Evolutionary conservation across 805 yeast species (phyloP), one percentile per base, ranked within the genome.

Genomic region (Debaryomyces hansenii): DNA sequence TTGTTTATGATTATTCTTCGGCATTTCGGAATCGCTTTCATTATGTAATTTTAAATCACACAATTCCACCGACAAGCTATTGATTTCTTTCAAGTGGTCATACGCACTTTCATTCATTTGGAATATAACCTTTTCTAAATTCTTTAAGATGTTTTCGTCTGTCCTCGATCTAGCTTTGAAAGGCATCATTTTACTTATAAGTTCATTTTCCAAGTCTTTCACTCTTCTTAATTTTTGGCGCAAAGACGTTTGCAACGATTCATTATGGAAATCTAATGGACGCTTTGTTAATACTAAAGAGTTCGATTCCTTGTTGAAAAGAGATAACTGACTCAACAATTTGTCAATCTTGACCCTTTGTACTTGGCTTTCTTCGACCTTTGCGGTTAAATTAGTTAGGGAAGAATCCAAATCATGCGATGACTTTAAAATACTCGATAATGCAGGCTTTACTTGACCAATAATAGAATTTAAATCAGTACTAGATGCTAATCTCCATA

Each of bases 221-320:
- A 69, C 58, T 1, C 47, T 47, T 2, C 51, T 48, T 14, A 66
- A 49, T 47, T 69, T 70, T 32, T 49, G 49, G 15, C 74, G 54
- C 18, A 72, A 46, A 0, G 45, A 51, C 5, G 28, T 53, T 51
- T 61, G 63, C 39, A 69, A 45, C 9, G 50, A 42, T 20, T 60
- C 64, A 24, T 60, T 64, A 7, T 57, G 58, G 14, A 62, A 56
- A 42, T 70, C 75, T 24, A 72, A 56, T 20, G 69, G 69, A 18
- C 66, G 51, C 28, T 54, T 56, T 40, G 48, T 55, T 10, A 50
- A 36, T n/a, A 36, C n/a, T 5, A 32, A 28, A 2, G 46, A 35
- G 5, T 52, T 24, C 5, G 44, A 32, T 3, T 49, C 53, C 14
- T 42, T 44, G 3, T 51, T 41, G 44, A 53, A 51, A 18, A 56